phyloP scores from a whole-genome alignment of 306 rosid genomes.

The Quercus cerris region DNA sequence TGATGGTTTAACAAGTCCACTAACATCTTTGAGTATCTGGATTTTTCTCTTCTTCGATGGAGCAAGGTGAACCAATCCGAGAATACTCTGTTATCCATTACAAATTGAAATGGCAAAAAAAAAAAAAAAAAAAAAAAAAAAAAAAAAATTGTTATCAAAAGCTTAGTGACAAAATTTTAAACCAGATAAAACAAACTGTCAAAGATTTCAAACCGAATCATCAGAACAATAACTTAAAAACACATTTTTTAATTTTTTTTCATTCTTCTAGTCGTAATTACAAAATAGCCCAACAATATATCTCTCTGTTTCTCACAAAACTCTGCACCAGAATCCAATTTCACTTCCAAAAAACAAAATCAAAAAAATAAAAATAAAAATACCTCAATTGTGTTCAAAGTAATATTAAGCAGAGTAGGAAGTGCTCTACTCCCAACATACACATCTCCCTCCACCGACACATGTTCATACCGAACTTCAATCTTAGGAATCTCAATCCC shows the following conservation, averaged over 20 bases:
- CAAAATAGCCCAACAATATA: too few relatives aligned
- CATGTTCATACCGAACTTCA: constrained; percentile 57
- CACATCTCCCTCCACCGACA: constrained; percentile 67
- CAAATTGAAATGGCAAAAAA: not conserved
- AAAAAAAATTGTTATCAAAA: not conserved
- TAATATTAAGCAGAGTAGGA: constrained; percentile 58
- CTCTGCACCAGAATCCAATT: not conserved
- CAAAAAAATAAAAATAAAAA: not conserved
- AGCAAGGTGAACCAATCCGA: constrained; percentile 57
- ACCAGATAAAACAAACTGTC: too few relatives aligned
- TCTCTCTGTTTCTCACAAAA: not conserved
- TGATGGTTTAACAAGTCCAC: constrained; percentile 72
- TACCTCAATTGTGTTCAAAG: constrained; percentile 67
- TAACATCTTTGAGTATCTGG: constrained; percentile 61
- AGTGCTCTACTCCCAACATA: constrained; percentile 77
- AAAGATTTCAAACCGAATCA: too few relatives aligned
- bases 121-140: too few relatives aligned
- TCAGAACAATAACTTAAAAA: too few relatives aligned
- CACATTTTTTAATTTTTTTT: too few relatives aligned
- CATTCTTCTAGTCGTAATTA: too few relatives aligned
- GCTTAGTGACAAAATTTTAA: not conserved
- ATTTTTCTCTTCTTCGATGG: constrained; percentile 63
- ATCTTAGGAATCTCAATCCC: constrained; percentile 73
- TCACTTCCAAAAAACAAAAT: not conserved
- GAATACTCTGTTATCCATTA: constrained; percentile 33